Evolutionary conservation across 306 rosid species (phyloP), one percentile per base, ranked within the genome.

Genomic region (Ziziphus jujuba): DNA sequence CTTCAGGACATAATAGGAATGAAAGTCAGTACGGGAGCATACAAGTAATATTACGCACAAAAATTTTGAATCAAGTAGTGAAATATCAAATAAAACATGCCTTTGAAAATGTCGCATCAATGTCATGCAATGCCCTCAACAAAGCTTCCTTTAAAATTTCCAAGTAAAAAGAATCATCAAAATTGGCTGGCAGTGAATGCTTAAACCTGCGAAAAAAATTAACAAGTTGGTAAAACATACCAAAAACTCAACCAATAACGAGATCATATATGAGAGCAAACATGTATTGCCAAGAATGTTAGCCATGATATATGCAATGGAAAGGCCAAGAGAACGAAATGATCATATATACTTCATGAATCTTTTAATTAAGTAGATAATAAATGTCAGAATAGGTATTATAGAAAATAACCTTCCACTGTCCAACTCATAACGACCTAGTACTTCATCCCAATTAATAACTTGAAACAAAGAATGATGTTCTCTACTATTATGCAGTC

Each of bases 61-160:
- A 28, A 77, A 66, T 24, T 35, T 24, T 24, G 36, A 38, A 61
- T 40, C 23, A 59, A 60, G 48, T 70, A 72, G 45, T 47, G 55
- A 72, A 81, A 63, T 70, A 47, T 38, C 38, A 66, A 69, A 71
- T 54, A 43, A 59, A 79, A 61, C 82, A 63, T 81, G 70, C 98
- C 90, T 86, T 91, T 20, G 96, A 82, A 88, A 93, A 93, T 10
- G 87, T 86, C 17, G 81, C 84, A 80, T 93, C 98, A 55, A 88
- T 81, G 72, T 93, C 98, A 67, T 76, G 84, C 66, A 93, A 83
- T 51, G 98, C 90, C 77, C 97, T 90, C 85, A 93, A 65, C 72
- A 93, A 74, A 8, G 95, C 93, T 86, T 93, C 98, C 82, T 90
- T 93, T 79, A 93, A 79, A 70, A 93, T 90, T 83, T 81, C 91